These are phyloP conservation scores for Trichoderma atrobrunneum DNA, from an alignment of 2,329 filamentous ascomycete genomes.

Conservation along the genomic window DNA sequence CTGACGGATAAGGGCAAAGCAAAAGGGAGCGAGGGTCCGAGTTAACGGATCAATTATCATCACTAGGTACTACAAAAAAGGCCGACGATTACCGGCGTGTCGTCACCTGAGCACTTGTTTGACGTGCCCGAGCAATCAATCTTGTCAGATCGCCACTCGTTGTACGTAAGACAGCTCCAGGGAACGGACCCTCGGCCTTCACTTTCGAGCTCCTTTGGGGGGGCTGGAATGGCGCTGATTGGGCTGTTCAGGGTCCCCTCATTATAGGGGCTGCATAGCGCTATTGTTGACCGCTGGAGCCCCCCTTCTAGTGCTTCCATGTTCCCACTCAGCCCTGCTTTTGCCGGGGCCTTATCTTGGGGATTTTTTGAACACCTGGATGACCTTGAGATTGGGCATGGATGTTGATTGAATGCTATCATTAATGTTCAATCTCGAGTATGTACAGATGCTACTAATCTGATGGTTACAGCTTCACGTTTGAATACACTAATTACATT, in stretches of 20 bases:
- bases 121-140: not conserved
- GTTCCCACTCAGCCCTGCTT: not conserved
- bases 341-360: not conserved
- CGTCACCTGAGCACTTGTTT: conserved; percentile 5
- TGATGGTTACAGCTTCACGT: too few species aligned
- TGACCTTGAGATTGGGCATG: too few species aligned
- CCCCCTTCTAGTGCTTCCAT: not conserved
- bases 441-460: not conserved
- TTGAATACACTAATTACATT: too few species aligned
- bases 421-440: not conserved
- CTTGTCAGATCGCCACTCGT: conserved; percentile 7
- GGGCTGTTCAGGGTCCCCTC: not conserved
- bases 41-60: not conserved
- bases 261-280: not conserved
- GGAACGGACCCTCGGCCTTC: conserved; percentile 4
- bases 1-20: too few species aligned
- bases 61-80: not conserved
- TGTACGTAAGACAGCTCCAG: conserved; percentile 3
- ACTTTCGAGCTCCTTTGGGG: not conserved
- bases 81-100: conserved; percentile 15
- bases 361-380: not conserved
- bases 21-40: too few species aligned
- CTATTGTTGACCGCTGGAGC: conserved; percentile 1
- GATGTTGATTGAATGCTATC: not conserved
- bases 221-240: not conserved